These are phyloP conservation scores for Neofusicoccum sp. DNA, from an alignment of 2,329 filamentous ascomycete genomes.

Conservation along the genomic window DNA sequence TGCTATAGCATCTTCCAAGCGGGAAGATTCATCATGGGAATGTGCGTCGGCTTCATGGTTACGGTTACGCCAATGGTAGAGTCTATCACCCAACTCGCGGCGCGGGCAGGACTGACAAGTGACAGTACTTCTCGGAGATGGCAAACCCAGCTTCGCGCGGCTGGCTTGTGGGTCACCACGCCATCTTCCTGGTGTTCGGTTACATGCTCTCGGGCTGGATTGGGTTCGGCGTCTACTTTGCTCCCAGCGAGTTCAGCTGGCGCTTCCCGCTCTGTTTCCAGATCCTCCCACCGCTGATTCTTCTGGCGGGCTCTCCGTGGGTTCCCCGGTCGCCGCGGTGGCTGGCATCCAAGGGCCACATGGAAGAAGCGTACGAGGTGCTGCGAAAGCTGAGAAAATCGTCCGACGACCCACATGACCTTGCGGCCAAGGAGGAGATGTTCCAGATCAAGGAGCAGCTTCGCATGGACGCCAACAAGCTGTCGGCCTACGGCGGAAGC, in stretches of 20 bases:
- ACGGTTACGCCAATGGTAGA: slow-evolving; percentile 11
- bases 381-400: slow-evolving; percentile 44
- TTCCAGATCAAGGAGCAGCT: slow-evolving; percentile 51
- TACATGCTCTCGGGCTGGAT: slow-evolving; percentile 51
- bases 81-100: not conserved
- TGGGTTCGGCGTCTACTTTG: slow-evolving; percentile 50
- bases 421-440: slow-evolving; percentile 50
- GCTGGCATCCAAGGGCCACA: slow-evolving; percentile 51
- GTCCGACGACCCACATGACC: slow-evolving; percentile 43
- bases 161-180: slow-evolving; percentile 44
- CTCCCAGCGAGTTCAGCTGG: slow-evolving; percentile 48
- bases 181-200: slow-evolving; percentile 52
- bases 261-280: slow-evolving; percentile 49
- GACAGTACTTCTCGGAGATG: slow-evolving; percentile 47
- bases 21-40: slow-evolving; percentile 47
- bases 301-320: slow-evolving; percentile 46
- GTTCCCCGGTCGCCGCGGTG: slow-evolving; percentile 54
- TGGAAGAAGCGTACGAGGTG: slow-evolving; percentile 50
- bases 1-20: slow-evolving; percentile 47
- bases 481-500: slow-evolving; percentile 21
- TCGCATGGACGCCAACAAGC: slow-evolving; percentile 24
- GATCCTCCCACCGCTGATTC: slow-evolving; percentile 42
- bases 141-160: slow-evolving; percentile 45
- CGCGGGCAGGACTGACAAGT: not conserved
- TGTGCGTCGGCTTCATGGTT: slow-evolving; percentile 34